Conservation (phyloP, 768 basidiomycete species). For the Russula foetens region DNA sequence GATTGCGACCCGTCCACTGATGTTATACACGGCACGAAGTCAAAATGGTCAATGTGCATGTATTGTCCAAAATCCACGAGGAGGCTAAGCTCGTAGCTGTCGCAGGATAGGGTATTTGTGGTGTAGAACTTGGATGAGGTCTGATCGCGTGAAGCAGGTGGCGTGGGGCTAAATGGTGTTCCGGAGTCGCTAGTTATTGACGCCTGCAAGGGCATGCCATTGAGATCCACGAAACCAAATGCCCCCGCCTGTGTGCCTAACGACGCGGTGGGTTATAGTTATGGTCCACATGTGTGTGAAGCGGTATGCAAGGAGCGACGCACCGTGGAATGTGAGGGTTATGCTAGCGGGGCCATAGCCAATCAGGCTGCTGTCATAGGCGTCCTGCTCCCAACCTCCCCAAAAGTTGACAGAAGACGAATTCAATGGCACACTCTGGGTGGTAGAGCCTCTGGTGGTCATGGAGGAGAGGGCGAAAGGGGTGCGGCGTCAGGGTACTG, state of each 20-base stretch:
- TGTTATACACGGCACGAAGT: neutral
- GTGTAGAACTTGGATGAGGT: neutral
- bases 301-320: neutral
- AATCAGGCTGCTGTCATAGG: neutral
- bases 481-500: neutral
- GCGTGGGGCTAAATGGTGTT: neutral
- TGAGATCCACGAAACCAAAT: neutral
- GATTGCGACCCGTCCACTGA: too few relatives aligned
- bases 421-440: neutral
- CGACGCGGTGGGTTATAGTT: too few relatives aligned
- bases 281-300: too few relatives aligned
- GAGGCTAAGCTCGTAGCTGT: neutral
- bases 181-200: neutral
- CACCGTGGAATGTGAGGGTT: neutral
- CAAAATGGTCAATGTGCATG: neutral
- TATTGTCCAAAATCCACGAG: neutral
- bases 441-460: neutral
- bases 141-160: neutral
- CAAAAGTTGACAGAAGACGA: too few relatives aligned
- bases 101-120: neutral
- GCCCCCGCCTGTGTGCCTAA: neutral
- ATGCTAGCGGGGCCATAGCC: neutral
- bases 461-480: neutral
- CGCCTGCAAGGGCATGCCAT: neutral
- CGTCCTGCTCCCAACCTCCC: too few relatives aligned